Evolutionary conservation across 2,329 filamentous ascomycete species (phyloP).

Genomic region (Trichoderma afroharzianum): DNA sequence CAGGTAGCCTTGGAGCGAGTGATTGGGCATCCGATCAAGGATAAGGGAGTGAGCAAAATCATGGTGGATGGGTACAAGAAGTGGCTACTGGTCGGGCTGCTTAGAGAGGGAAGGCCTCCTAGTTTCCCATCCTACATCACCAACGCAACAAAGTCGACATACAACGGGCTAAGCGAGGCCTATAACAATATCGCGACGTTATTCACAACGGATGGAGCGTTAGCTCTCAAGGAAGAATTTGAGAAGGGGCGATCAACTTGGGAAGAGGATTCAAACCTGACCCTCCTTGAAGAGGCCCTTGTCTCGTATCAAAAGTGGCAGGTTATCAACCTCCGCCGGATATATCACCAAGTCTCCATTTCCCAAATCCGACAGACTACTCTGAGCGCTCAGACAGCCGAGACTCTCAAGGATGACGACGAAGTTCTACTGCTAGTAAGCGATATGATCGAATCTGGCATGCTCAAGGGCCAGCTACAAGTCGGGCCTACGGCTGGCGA

Average conservation of each 20-base stretch:
- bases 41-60: slow-evolving; percentile 64
- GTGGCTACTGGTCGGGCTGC: slow-evolving; percentile 74
- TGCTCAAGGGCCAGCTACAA: slow-evolving; percentile 52
- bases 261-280: slow-evolving; percentile 67
- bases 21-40: slow-evolving; percentile 63
- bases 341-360: slow-evolving; percentile 62
- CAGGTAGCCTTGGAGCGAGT: slow-evolving; percentile 59
- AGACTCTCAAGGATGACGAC: slow-evolving; percentile 38
- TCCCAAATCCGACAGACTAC: slow-evolving; percentile 50
- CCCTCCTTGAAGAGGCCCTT: slow-evolving; percentile 67
- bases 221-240: slow-evolving; percentile 61
- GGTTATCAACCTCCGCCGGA: slow-evolving; percentile 66
- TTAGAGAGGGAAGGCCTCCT: slow-evolving; percentile 61
- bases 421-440: slow-evolving; percentile 46
- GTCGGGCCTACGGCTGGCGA: slow-evolving; percentile 39
- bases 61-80: slow-evolving; percentile 92
- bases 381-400: slow-evolving; percentile 51
- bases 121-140: slow-evolving; percentile 55
- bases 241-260: slow-evolving; percentile 57
- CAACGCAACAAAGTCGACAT: slow-evolving; percentile 50
- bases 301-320: slow-evolving; percentile 71
- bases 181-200: slow-evolving; percentile 68
- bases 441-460: slow-evolving; percentile 53
- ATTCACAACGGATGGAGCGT: slow-evolving; percentile 57
- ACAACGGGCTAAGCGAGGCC: slow-evolving; percentile 57